Evolutionary conservation across 2,329 filamentous ascomycete genomes (phyloP).

Genomic region (Fusarium haematococcum): DNA sequence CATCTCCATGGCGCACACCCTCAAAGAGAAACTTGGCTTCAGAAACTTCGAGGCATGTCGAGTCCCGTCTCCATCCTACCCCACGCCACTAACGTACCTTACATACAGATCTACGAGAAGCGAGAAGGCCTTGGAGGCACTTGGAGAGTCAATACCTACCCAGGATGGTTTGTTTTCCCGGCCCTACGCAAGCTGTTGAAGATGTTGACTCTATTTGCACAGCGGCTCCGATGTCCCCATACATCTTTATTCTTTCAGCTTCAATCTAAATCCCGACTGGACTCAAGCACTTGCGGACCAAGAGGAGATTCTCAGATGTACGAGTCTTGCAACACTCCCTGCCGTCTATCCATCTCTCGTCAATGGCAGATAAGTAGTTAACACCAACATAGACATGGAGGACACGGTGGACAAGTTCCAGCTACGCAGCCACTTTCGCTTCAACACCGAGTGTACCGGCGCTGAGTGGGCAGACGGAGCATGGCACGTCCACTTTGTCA

Average conservation of each 20-base stretch:
- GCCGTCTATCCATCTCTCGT: not conserved
- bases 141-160: conserved; percentile 34
- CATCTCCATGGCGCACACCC: conserved; percentile 20
- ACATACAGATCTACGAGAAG: conserved; percentile 26
- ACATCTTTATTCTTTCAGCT: conserved; percentile 57
- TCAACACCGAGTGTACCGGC: conserved; percentile 34
- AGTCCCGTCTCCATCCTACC: not conserved
- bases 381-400: conserved; percentile 23
- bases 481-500: conserved; percentile 37
- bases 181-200: too few relatives aligned
- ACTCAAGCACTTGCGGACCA: conserved; percentile 50
- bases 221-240: conserved; percentile 31
- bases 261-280: conserved; percentile 55
- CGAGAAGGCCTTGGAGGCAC: conserved; percentile 31
- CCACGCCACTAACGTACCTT: not conserved
- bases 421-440: conserved; percentile 37
- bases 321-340: not conserved
- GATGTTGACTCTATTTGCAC: not conserved
- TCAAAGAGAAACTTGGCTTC: conserved; percentile 14
- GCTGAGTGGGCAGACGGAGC: conserved; percentile 36
- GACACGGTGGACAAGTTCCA: conserved; percentile 38
- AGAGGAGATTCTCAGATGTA: conserved; percentile 50
- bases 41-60: not conserved
- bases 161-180: not conserved
- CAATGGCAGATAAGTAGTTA: not conserved